Conservation (phyloP, 805 yeast genomes). For the Kodamaea nitidulidarum region DNA sequence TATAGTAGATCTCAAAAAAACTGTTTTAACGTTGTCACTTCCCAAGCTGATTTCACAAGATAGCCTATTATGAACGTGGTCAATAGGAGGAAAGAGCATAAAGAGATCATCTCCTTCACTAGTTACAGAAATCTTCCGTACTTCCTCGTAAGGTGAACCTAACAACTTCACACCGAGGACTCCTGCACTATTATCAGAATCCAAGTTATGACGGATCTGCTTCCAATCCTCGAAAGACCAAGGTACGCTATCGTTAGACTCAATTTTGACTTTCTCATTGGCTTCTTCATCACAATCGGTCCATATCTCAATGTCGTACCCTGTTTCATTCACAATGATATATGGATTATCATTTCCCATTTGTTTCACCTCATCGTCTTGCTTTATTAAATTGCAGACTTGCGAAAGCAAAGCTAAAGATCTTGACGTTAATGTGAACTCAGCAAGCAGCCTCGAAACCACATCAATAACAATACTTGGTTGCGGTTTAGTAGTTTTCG, state of each 20-base stretch:
- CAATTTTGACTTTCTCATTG: conserved; percentile 27
- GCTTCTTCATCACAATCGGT: conserved; percentile 41
- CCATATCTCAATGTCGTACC: conserved; percentile 79
- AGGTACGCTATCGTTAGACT: conserved; percentile 50
- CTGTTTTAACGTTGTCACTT: conserved; percentile 73
- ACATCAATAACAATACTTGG: conserved; percentile 59
- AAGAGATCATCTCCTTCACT: conserved; percentile 81
- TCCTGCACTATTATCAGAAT: conserved; percentile 58
- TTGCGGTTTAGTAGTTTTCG: conserved; percentile 44
- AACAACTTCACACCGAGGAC: conserved; percentile 59
- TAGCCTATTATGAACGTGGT: conserved; percentile 68
- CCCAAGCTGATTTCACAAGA: conserved; percentile 67
- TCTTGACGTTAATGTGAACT: conserved; percentile 75
- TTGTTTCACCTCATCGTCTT: conserved; percentile 51
- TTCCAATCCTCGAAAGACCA: conserved; percentile 98
- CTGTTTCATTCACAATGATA: conserved; percentile 77
- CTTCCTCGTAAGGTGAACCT: conserved; percentile 51
- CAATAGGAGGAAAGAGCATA: conserved; percentile 56
- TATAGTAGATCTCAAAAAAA: conserved; percentile 74
- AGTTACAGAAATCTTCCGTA: conserved; percentile 60
- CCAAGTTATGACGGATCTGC: conserved; percentile 72
- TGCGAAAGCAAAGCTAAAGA: conserved; percentile 75
- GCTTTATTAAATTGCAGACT: conserved; percentile 54
- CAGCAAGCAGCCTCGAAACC: conserved; percentile 71
- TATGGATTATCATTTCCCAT: conserved; percentile 84